These are phyloP conservation scores for Aspergillus eucalypticola DNA, from an alignment of 2,329 filamentous ascomycete genomes.

Conservation along the genomic window DNA sequence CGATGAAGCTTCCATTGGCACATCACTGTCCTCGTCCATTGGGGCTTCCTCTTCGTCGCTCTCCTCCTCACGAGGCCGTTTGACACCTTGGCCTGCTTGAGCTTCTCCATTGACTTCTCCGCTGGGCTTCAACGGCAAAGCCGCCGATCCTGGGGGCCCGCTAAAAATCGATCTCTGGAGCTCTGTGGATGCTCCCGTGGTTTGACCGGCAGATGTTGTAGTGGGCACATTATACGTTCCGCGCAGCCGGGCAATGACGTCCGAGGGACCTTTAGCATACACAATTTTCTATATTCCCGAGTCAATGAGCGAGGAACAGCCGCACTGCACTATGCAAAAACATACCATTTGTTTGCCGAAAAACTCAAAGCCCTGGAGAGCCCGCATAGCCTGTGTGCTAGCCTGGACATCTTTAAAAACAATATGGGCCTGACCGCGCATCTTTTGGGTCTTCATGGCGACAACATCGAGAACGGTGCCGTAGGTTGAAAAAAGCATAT, in stretches of 20 bases:
- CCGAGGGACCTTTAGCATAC: slow-evolving; percentile 87
- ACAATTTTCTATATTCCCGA: slow-evolving; percentile 68
- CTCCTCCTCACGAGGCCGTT: slow-evolving; percentile 69
- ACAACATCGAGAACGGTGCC: slow-evolving; percentile 90
- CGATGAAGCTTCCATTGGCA: slow-evolving; percentile 69
- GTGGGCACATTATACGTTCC: slow-evolving; percentile 78
- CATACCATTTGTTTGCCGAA: slow-evolving; percentile 82
- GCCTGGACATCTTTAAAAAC: slow-evolving; percentile 86
- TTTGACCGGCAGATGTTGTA: slow-evolving; percentile 48
- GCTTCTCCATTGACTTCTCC: slow-evolving; percentile 48
- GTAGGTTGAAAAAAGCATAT: slow-evolving; percentile 92
- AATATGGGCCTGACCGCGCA: slow-evolving; percentile 94
- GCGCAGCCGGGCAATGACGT: slow-evolving; percentile 86
- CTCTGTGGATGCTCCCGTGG: slow-evolving; percentile 66
- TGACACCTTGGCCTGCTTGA: slow-evolving; percentile 58
- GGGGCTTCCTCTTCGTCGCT: slow-evolving; percentile 55
- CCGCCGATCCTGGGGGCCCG: slow-evolving; percentile 51
- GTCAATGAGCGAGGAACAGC: slow-evolving; percentile 5
- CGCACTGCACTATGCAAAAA: slow-evolving; percentile 20
- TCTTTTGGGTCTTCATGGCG: slow-evolving; percentile 82
- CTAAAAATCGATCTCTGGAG: slow-evolving; percentile 80
- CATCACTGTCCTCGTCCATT: slow-evolving; percentile 69
- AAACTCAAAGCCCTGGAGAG: slow-evolving; percentile 81
- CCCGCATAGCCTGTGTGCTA: slow-evolving; percentile 91
- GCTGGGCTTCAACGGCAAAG: slow-evolving; percentile 53